Percentiles rank a stretch among this genome's conserved stretches.
These are phyloP conservation scores for Sclerotinia spermophila DNA, from an alignment of 2,329 filamentous ascomycete species.

Conservation along the genomic window DNA sequence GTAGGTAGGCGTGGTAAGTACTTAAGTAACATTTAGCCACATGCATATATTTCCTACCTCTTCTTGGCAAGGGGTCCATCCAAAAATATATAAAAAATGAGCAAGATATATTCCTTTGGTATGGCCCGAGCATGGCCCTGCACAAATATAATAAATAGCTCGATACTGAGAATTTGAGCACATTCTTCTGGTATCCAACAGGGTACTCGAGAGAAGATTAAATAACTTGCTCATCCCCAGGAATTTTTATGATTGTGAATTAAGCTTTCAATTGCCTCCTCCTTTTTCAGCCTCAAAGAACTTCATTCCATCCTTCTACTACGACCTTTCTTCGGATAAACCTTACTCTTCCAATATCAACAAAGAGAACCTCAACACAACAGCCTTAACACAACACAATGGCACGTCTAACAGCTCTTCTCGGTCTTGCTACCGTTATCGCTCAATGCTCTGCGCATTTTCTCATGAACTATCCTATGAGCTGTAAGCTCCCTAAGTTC, in stretches of 20 bases:
- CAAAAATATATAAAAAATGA: neutral
- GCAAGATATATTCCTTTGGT: conserved; percentile 6
- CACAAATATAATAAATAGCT: neutral
- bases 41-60: neutral
- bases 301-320: neutral
- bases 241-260: neutral
- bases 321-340: neutral
- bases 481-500: conserved; percentile 31
- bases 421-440: conserved; percentile 20
- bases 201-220: neutral
- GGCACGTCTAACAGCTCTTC: conserved; percentile 17
- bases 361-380: conserved; percentile 1
- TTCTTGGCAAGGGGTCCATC: neutral
- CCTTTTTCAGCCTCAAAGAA: neutral
- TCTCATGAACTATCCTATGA: conserved; percentile 46
- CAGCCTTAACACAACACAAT: conserved; percentile 17
- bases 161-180: conserved; percentile 2
- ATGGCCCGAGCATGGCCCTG: neutral
- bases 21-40: neutral
- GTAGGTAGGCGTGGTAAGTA: neutral
- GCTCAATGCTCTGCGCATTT: conserved; percentile 50
- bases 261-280: neutral
- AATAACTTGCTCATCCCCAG: conserved; percentile 11
- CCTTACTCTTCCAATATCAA: neutral
- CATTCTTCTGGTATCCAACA: neutral